Base-by-base conservation (phyloP, 140 eudicot genomes). In the Ambrosia hybrid region DNA sequence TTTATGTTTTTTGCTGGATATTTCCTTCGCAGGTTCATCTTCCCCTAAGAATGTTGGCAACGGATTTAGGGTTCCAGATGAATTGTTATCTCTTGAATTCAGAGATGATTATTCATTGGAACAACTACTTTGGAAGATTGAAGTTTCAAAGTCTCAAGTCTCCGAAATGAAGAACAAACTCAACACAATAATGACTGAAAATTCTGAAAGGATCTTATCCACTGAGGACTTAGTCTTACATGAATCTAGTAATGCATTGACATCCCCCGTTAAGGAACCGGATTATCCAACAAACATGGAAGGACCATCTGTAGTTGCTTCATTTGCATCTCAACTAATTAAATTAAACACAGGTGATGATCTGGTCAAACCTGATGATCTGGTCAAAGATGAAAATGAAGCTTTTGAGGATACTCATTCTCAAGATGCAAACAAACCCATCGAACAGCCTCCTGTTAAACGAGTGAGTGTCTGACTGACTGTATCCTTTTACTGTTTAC, bases 61-160 rank as follows among this genome's bases (percentile, higher is more conserved):
- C 12, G 87, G 80, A 62, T 57, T 71, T 43, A 83, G 79, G 73
- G 73, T 52, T 38, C 77, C 72, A 9, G 86, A 85, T 71, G 90
- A 82, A 41, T 48, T 72, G 15, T 5, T 67, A 59, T 75, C 79
- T 34, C 82, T 80, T 48, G 89, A 80, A 36, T 80, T 79, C 61
- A 73, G 80, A 69, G 89, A 87, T 57, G 88, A 72, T 69, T 74
- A 76, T 75, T 77, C 85, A 8, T 46, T 81, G 74, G 96, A 90
- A 78, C 68, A 80, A 36, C 14, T 90, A 45, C 91, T 93, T 59
- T 61, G 78, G 68, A 83, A 81, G 78, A 84, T 93, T 62, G 91
- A 77, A 43, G 78, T 58, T 61, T 72, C 80, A 59, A 84, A 90
- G 55, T 66, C 81, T 4, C 91, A 78, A 62, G 81, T 86, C 21